Evolutionary conservation across 257 asterid species (phyloP), one percentile per base, ranked within the genome.

Genomic region (Plantago ovata): DNA sequence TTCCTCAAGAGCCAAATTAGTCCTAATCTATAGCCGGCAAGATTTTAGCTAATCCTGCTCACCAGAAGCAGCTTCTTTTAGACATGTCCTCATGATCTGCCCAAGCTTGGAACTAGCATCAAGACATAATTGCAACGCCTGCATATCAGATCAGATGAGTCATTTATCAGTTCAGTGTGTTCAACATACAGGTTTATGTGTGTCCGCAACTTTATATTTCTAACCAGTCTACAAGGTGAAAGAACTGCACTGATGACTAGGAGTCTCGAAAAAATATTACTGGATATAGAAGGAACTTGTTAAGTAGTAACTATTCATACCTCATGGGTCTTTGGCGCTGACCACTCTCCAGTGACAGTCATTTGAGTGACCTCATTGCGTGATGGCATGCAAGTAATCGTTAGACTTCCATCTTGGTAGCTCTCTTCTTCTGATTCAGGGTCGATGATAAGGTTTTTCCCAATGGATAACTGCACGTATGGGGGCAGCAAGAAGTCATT

Each of bases 71-170:
- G 86, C 72, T 47, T 80, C 93, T 71, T 83, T 82, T 45, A 92
- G 79, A 67, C 95, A 75, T n/a, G 91, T 76, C 50, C 96, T 76
- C 85, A 82, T 81, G 72, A 88, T 78, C 69, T 74, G 67, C 64
- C 84, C 90, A 4, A 88, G 89, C 80, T 92, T 88, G 23, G 93
- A 75, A 66, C 96, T 85, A 60, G 96, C 98, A 82, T 84, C 98
- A 63, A 88, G 75, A 46, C 95, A 85, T 21, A 92, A 67, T 72
- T 78, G 90, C 93, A 86, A 85, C 60, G 87, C 98, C 98, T 90
- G 84, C 13, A 50, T 49, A 58, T 16, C 21, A 45, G 1, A 54
- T 42, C 4, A 56, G 10, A 11, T 60, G 36, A 28, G 36, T 28
- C 56, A 22, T 3, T 16, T 22, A 20, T 50, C 56, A 20, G 11